These are phyloP conservation scores for Melanogaster broomeanus DNA, from an alignment of 768 basidiomycete species.

Conservation along the genomic window DNA sequence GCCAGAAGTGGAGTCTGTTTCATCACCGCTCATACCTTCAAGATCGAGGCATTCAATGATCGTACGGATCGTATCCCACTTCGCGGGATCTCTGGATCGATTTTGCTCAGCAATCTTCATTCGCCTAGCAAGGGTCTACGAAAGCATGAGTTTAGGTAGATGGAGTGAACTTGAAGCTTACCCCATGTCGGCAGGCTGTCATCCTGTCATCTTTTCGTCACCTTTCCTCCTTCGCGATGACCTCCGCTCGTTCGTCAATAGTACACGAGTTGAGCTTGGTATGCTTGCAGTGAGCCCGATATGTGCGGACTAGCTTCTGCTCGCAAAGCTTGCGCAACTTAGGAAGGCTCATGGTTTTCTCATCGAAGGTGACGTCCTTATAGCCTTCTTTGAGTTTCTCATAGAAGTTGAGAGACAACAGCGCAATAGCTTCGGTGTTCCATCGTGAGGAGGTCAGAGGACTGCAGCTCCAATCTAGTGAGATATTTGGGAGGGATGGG, in stretches of 20 bases:
- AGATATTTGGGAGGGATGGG: background rate
- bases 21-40: conserved; percentile 9
- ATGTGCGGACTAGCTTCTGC: background rate
- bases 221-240: background rate
- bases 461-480: too few relatives aligned
- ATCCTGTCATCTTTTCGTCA: background rate
- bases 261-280: background rate
- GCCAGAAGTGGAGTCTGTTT: background rate
- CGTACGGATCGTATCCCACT: background rate
- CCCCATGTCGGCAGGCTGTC: background rate
- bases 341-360: background rate
- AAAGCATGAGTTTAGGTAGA: background rate
- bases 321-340: background rate
- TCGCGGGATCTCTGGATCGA: background rate
- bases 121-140: background rate
- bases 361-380: background rate
- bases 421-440: background rate
- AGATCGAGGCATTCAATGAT: background rate
- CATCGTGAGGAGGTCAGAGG: background rate
- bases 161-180: too few relatives aligned
- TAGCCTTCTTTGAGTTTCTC: background rate
- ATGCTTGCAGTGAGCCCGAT: background rate
- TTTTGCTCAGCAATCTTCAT: conserved; percentile 1
- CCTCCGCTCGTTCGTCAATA: background rate
- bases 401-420: background rate